Evolutionary conservation across 1,139 yeast genomes (phyloP).

Genomic region (Yamadazyma taylorii): DNA sequence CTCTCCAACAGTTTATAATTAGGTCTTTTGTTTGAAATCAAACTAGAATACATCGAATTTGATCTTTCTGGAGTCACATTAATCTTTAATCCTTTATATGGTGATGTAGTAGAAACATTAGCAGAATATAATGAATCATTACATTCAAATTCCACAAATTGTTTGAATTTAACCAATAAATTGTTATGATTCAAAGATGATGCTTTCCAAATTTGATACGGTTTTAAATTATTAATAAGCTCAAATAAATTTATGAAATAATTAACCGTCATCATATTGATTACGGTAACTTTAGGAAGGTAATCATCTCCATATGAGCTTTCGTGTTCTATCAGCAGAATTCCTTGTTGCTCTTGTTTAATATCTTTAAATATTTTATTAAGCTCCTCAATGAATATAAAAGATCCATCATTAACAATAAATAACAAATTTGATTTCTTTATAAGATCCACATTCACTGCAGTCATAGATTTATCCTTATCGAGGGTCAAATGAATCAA

Average conservation of each 20-base stretch:
- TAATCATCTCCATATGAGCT: slow-evolving; percentile 8
- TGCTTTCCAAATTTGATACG: slow-evolving; percentile 45
- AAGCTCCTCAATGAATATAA: slow-evolving; percentile 27
- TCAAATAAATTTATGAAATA: slow-evolving; percentile 43
- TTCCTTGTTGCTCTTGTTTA: not conserved
- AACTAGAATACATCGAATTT: slow-evolving; percentile 24
- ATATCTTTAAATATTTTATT: slow-evolving; percentile 10
- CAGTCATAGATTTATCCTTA: slow-evolving; percentile 4
- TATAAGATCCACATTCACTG: slow-evolving; percentile 12
- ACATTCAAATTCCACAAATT: slow-evolving; percentile 30
- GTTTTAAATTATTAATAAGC: slow-evolving; percentile 32
- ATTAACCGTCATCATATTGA: slow-evolving; percentile 42
- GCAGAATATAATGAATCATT: slow-evolving; percentile 11
- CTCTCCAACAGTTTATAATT: slow-evolving; percentile 36
- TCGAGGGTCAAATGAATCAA: slow-evolving; percentile 21
- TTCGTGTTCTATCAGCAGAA: not conserved
- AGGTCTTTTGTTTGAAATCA: slow-evolving; percentile 23
- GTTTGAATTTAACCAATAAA: slow-evolving; percentile 25
- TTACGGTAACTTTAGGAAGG: slow-evolving; percentile 34
- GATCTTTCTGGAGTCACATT: slow-evolving; percentile 5
- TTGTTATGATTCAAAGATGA: slow-evolving; percentile 30
- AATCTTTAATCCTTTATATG: slow-evolving; percentile 1
- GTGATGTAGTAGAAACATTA: slow-evolving; percentile 3
- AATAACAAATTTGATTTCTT: slow-evolving; percentile 31
- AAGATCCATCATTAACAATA: slow-evolving; percentile 43